Base-by-base conservation (phyloP, 371 early-diverging fungal genomes). In the Apophysomyces trapeziformis region DNA sequence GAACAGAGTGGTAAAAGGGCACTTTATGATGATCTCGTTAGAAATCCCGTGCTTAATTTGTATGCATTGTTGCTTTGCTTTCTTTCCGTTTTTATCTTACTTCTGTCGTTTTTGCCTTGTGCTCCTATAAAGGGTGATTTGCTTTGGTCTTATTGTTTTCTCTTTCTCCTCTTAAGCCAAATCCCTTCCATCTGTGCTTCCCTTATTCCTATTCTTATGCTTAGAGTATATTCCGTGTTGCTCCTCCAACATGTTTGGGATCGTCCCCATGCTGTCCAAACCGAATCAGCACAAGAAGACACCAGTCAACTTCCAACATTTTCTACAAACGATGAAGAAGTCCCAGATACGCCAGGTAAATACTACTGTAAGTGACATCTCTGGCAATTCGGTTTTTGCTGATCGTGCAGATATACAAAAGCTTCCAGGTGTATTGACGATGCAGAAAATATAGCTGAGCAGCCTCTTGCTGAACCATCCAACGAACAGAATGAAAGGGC, bases 191-290 rank as follows among this genome's bases (percentile, higher is more conserved):
- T 26, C 32, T 26, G 32, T 61, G 18, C 5, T 43, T 44, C 13
- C 32, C 2, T 16, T 43, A 36, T 37, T 7, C 21, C 46, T 54
- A 1, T 3, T 18, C 45, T 8, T 38, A 67, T 67, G 67, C 46
- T 67, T 46, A 61, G 67, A 36, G 60, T 67, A 37, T 67, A 67
- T 13, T 67, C 67, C 39, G 56, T 67, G 13, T 16, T 67, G 44
- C 50, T 61, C 3, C 62, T 67, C 18, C 62, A 67, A 26, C 67
- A 67, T 36, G 62, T 67, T 14, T 67, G 67, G 67, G 57, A 44
- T 66, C 73, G 46, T 69, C 69, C 37, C 68, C 58, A 7, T 5
- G 6, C 7, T 21, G 21, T 21, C 54, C 54, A 18, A 26, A 50
- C 21, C 35, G 18, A 50, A 13, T 6, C 16, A 13, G 54, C 5